Conservation (phyloP, 148 eudicot genomes). For the Rhododendron kiyosumense region DNA sequence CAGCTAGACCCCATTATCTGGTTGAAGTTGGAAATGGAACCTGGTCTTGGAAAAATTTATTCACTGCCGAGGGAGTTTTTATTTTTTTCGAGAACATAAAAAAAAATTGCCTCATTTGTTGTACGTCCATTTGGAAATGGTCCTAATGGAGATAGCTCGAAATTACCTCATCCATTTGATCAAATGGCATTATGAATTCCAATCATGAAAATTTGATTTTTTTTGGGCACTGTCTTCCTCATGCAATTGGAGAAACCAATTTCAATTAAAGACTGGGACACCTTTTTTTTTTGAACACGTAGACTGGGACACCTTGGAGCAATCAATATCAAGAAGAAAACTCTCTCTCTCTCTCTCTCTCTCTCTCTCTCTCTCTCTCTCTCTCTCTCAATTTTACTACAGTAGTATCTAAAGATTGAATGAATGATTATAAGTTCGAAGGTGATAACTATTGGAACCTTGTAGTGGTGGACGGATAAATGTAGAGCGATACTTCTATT, state of each 20-base stretch:
- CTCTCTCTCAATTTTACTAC: background rate
- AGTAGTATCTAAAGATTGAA: too few species aligned
- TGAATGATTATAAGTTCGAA: background rate
- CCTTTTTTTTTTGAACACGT: too few species aligned
- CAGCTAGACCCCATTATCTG: too few species aligned
- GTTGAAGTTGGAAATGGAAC: too few species aligned
- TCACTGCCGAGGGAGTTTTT: too few species aligned
- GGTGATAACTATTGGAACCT: background rate
- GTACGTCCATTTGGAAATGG: background rate
- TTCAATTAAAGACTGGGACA: background rate
- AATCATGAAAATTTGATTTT: background rate
- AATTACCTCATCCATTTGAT: background rate
- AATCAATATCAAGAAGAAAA: background rate
- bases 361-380: background rate
- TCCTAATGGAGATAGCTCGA: background rate
- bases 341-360: background rate
- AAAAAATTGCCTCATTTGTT: too few species aligned
- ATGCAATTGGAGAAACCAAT: background rate
- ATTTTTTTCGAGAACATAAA: too few species aligned
- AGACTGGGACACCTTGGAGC: background rate
- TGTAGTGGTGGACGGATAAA: conserved; percentile 6
- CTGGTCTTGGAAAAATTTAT: too few species aligned
- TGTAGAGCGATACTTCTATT: background rate
- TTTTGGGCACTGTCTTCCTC: background rate
- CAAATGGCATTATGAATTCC: background rate